Evolutionary conservation across 768 basidiomycete genomes (phyloP), one percentile per base, ranked within the genome.

Genomic region (Trametes coccinea): DNA sequence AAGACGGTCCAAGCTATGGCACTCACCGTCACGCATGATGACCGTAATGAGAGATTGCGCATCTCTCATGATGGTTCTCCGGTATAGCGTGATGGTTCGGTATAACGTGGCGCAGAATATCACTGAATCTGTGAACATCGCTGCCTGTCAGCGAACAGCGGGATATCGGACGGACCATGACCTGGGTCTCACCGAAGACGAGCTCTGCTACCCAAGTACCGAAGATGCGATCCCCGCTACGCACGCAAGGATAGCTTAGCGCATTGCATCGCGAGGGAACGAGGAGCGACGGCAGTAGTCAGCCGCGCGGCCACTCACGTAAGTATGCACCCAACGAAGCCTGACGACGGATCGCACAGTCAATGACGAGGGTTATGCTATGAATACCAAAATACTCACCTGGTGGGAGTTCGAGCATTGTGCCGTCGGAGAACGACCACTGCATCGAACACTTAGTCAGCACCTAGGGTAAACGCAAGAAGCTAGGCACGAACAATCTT

Each of bases 171-270:
- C 22, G 22, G 22, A 22, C 22, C 22, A 22, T 22, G 22, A 22
- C 2, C 14, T 14, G 4, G 50, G n/a, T 39, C 43, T 45, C 46
- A 70, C 69, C 69, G 43, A 70, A 70, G 3, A 68, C 60, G 17
- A 70, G 67, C 53, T 70, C 69, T 14, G 67, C 67, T 16, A 70
- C 69, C 69, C 69, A 70, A 17, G 67, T 70, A 47, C 59, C 68
- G 30, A 70, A 63, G 40, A 70, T 54, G 5, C 69, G 67, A 29
- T 66, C 62, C 31, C 66, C 63, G 8, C 67, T 70, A 58, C 27
- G 27, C 14, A 34, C 14, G 2, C 17, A 2, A 44, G 39, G 33
- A 11, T 11, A 17, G 31, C n/a, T 60, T 51, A 59, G 54, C 33
- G 13, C 7, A 43, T 13, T 7, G 41, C 14, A 30, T 5, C 47